These are phyloP conservation scores for Neurospora terricola DNA, from an alignment of 495 filamentous ascomycete species.

Conservation along the genomic window DNA sequence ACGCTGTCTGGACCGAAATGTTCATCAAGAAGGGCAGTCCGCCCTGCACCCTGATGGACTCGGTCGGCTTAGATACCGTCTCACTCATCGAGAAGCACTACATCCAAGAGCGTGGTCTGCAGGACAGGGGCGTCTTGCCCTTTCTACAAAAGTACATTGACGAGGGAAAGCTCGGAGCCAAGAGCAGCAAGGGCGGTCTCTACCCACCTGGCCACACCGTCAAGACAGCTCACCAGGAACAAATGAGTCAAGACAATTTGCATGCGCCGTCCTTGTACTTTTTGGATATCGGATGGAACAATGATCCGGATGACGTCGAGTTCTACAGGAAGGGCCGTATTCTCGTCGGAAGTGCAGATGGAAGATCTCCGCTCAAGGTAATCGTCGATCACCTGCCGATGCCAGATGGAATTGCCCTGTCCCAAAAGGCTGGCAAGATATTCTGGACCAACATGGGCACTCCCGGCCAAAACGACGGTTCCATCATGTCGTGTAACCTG, in stretches of 20 bases:
- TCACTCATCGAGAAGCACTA: slow-evolving; percentile 30
- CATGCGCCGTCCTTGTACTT: slow-evolving; percentile 14
- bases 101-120: slow-evolving; percentile 34
- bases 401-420: slow-evolving; percentile 37
- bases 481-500: slow-evolving; percentile 33
- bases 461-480: slow-evolving; percentile 30
- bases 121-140: slow-evolving; percentile 20
- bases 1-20: slow-evolving; percentile 34
- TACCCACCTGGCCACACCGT: slow-evolving; percentile 15
- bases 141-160: slow-evolving; percentile 33
- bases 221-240: slow-evolving; percentile 9
- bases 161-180: slow-evolving; percentile 27
- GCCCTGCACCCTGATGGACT: slow-evolving; percentile 18
- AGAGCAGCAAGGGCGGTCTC: slow-evolving; percentile 19
- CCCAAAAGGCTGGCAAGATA: slow-evolving; percentile 18
- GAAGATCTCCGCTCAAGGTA: slow-evolving; percentile 10
- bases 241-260: slow-evolving; percentile 11
- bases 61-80: slow-evolving; percentile 44
- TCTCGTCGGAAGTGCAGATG: slow-evolving; percentile 18
- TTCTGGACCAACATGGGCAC: slow-evolving; percentile 43
- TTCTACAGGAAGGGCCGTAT: slow-evolving; percentile 13
- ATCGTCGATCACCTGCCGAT: slow-evolving; percentile 12
- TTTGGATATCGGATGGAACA: slow-evolving; percentile 14
- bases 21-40: slow-evolving; percentile 11
- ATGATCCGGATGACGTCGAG: slow-evolving; percentile 3